These are phyloP conservation scores for Orbilia brochopaga DNA, from an alignment of 2,329 filamentous ascomycete genomes.

Conservation along the genomic window DNA sequence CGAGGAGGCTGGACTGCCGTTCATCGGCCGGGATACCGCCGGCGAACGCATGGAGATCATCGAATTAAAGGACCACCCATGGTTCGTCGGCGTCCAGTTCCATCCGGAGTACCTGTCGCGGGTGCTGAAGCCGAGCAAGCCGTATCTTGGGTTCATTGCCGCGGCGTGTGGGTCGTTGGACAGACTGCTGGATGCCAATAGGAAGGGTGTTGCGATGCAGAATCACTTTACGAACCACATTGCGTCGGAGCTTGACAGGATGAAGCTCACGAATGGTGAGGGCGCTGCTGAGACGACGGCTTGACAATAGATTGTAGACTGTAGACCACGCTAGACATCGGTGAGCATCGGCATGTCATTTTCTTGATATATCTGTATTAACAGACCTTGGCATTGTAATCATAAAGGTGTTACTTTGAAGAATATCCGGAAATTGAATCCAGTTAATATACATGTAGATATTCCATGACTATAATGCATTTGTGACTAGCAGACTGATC, in stretches of 20 bases:
- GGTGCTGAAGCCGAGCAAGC: slow-evolving; percentile 74
- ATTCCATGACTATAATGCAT: too few species aligned
- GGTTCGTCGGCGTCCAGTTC: slow-evolving; percentile 84
- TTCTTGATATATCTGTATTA: slow-evolving; percentile 1
- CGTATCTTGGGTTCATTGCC: slow-evolving; percentile 84
- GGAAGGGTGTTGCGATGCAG: slow-evolving; percentile 22
- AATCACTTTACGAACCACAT: slow-evolving; percentile 46
- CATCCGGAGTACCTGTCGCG: slow-evolving; percentile 84
- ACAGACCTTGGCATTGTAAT: background rate
- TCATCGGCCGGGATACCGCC: slow-evolving; percentile 79
- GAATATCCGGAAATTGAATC: too few species aligned
- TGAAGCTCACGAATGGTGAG: slow-evolving; percentile 34
- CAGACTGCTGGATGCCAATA: slow-evolving; percentile 36
- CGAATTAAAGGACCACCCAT: slow-evolving; percentile 82
- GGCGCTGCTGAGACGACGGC: background rate
- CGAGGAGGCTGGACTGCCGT: slow-evolving; percentile 71
- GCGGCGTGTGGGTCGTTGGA: slow-evolving; percentile 72
- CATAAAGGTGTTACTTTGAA: too few species aligned
- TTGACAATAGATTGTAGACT: background rate
- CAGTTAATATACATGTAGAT: too few species aligned
- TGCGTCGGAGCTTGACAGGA: slow-evolving; percentile 30
- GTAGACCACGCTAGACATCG: too few species aligned
- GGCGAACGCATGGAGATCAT: slow-evolving; percentile 82
- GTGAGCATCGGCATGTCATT: background rate
- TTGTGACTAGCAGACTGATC: too few species aligned